Base-by-base conservation (phyloP, 176 grass and related monocot species). In the Musa troglodytarum region DNA sequence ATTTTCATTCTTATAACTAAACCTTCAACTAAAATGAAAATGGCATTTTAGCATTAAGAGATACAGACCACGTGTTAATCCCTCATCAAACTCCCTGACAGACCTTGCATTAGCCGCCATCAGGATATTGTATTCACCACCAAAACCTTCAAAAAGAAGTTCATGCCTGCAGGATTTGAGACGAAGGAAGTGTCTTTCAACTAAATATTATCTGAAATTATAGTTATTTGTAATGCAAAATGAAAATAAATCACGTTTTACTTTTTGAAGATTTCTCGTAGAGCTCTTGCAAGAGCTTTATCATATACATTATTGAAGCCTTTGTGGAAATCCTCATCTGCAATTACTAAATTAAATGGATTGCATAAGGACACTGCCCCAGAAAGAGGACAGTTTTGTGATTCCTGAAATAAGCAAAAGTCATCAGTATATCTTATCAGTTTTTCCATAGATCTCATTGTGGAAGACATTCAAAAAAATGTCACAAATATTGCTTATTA, bases 271-370 rank as follows among this genome's bases (percentile, higher is more conserved):
- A 89, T 93, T 21, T 73, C 82, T 50, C 63, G 77, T 70, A 93
- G 67, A 72, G 83, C 73, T 75, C 82, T 87, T 71, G 86, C 86
- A 80, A 98, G 88, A 78, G 86, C 90, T 84, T 51, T 88, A 77
- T 98, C 90, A 84, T 98, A 98, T 55, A 98, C 11, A 24, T 98
- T 98, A 76, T 98, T 98, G 62, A 98, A 98, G 56, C 90, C 94
- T 84, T 89, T 93, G 70, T 89, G 94, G 63, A 98, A 98, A 86
- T 98, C 94, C 75, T 98, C 90, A 89, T 98, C 94, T 74, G 90
- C 90, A 81, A 93, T 93, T 67, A 92, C 84, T 82, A 93, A 86
- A 84, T 98, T 84, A 77, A 93, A 98, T 23, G 90, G 94, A 89
- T 98, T 98, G 76, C 94, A 98, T 78, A 98, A 70, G 59, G 94